These are phyloP conservation scores for Rehmannia glutinosa DNA, from an alignment of 257 asterid species.

Conservation along the genomic window DNA sequence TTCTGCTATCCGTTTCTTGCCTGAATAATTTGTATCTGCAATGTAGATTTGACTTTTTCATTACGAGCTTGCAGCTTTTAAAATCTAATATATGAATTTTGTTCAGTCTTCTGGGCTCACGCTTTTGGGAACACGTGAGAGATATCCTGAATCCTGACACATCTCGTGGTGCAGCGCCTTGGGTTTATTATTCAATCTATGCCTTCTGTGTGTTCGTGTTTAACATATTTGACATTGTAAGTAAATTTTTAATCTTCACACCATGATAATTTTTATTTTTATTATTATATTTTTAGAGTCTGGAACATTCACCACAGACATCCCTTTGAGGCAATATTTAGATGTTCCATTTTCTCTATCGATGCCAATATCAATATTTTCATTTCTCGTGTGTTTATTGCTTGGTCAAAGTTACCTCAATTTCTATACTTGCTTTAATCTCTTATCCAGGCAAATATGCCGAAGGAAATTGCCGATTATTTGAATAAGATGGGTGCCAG, in stretches of 20 bases:
- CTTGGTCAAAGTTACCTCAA: not conserved
- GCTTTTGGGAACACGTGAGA: slow-evolving; percentile 72
- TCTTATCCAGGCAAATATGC: slow-evolving; percentile 81
- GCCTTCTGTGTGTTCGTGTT: slow-evolving; percentile 88
- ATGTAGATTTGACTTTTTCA: not conserved
- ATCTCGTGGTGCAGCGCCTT: slow-evolving; percentile 77
- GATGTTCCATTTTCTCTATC: too few relatives aligned
- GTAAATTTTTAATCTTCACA: slow-evolving; percentile 28
- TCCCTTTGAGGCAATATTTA: not conserved
- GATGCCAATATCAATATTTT: too few relatives aligned
- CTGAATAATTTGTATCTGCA: not conserved
- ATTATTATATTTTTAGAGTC: not conserved
- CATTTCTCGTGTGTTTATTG: too few relatives aligned
- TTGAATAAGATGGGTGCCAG: slow-evolving; percentile 96
- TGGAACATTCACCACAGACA: not conserved
- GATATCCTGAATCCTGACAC: slow-evolving; percentile 79
- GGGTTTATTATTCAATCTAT: slow-evolving; percentile 86
- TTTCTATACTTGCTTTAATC: not conserved
- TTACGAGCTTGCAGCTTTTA: slow-evolving; percentile 7
- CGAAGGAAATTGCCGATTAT: slow-evolving; percentile 96
- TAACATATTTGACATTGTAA: slow-evolving; percentile 96
- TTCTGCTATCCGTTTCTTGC: not conserved
- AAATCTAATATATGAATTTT: slow-evolving; percentile 23
- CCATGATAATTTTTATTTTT: not conserved
- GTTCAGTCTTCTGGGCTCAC: slow-evolving; percentile 69